phyloP scores from a whole-genome alignment of 345 rosid genomes.

The Murraya paniculata region DNA sequence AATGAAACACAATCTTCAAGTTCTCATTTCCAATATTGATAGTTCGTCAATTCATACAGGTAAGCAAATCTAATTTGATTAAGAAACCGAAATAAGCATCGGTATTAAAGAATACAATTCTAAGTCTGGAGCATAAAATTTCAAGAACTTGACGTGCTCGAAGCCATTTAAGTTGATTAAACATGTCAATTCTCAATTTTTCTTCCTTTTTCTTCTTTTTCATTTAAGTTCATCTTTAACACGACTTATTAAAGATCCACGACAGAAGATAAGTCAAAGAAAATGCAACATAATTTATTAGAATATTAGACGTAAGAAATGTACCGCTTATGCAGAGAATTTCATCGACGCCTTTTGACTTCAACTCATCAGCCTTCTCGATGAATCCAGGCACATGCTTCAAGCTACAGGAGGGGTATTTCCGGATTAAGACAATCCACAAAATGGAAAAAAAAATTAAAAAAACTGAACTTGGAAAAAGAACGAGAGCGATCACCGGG shows the following conservation, averaged over 20 bases:
- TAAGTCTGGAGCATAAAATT: neutral
- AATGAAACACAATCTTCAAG: neutral
- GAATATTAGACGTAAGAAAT: neutral
- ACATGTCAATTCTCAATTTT: neutral
- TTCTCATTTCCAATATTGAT: neutral
- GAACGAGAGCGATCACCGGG: neutral
- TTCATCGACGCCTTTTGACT: conserved; percentile 81
- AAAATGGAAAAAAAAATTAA: neutral
- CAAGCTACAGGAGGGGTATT: conserved; percentile 37
- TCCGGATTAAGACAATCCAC: conserved; percentile 1
- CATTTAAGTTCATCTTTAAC: no score
- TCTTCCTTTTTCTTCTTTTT: no score
- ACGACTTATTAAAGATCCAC: no score
- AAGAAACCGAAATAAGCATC: neutral
- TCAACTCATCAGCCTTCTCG: conserved; percentile 79
- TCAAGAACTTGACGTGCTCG: neutral
- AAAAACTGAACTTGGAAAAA: neutral
- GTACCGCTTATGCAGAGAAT: conserved; percentile 83
- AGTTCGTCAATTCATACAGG: neutral
- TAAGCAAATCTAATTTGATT: neutral
- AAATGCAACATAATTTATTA: no score
- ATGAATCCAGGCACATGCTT: conserved; percentile 96
- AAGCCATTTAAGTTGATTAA: neutral
- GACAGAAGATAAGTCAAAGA: no score
- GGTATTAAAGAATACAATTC: neutral